Evolutionary conservation across 2,329 filamentous ascomycete species (phyloP).

Genomic region (Ambrosiella cleistominuta): DNA sequence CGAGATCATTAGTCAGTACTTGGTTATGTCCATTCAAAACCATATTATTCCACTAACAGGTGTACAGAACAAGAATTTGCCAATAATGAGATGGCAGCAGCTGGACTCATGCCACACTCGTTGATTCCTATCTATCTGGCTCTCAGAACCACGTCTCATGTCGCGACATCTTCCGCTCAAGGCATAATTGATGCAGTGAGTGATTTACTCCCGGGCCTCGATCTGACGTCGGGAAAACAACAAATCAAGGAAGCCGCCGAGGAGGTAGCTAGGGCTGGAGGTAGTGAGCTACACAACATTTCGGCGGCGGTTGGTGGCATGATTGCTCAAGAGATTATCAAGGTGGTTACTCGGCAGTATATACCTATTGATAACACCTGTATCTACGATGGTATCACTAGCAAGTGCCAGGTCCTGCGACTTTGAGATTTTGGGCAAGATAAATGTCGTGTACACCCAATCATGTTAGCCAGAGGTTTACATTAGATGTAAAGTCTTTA

Average conservation of each 20-base stretch:
- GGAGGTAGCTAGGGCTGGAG: constrained; percentile 58
- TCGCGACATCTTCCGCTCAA: constrained; percentile 10
- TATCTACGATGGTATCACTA: constrained; percentile 50
- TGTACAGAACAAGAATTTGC: constrained; percentile 33
- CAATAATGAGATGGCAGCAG: constrained; percentile 35
- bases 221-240: neutral
- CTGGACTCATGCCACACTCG: constrained; percentile 35
- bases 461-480: no score
- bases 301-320: constrained; percentile 76
- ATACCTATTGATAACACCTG: constrained; percentile 54
- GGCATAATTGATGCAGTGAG: constrained; percentile 9
- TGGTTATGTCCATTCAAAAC: no score
- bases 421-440: neutral
- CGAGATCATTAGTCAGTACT: constrained; percentile 5
- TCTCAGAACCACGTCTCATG: constrained; percentile 24
- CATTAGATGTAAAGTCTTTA: no score
- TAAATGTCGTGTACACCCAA: no score
- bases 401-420: constrained; percentile 40
- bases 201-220: neutral
- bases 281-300: constrained; percentile 83
- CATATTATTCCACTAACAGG: no score
- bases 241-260: constrained; percentile 23
- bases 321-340: constrained; percentile 93
- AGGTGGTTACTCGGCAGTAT: constrained; percentile 61
- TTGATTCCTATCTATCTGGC: constrained; percentile 54